A percentile compares a stretch with the other conserved stretches of the same genome.
Conservation (phyloP, 495 filamentous ascomycete species). For the Evernia prunastri region DNA sequence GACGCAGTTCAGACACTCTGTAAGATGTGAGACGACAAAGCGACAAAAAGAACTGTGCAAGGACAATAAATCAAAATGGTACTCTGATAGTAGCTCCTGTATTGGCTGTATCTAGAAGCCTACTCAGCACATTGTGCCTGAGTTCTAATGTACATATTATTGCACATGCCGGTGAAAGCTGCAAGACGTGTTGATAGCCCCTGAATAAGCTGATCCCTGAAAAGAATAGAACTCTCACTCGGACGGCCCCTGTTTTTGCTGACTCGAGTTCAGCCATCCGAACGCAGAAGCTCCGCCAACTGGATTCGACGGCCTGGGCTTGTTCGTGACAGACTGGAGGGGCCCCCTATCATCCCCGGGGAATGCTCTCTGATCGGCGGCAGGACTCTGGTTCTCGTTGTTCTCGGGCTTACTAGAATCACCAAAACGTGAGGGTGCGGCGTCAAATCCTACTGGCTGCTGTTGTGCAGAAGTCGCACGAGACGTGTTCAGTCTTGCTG, state of each 20-base stretch:
- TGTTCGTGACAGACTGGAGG: slow-evolving; percentile 38
- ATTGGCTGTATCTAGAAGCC: not conserved
- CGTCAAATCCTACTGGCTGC: slow-evolving; percentile 25
- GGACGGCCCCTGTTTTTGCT: slow-evolving; percentile 21
- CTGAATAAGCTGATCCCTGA: not conserved
- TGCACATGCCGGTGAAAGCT: slow-evolving; percentile 13
- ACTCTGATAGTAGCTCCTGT: not conserved
- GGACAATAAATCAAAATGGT: not conserved
- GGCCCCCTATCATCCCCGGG: slow-evolving; percentile 25
- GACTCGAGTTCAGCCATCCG: slow-evolving; percentile 68
- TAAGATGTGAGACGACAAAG: slow-evolving; percentile 47
- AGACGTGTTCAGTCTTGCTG: slow-evolving; percentile 40
- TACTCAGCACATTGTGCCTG: slow-evolving; percentile 1
- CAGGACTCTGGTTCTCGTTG: slow-evolving; percentile 23
- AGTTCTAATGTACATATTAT: slow-evolving; percentile 17
- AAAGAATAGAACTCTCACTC: slow-evolving; percentile 12
- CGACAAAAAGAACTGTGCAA: not conserved
- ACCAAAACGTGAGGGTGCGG: slow-evolving; percentile 25
- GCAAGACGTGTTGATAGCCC: slow-evolving; percentile 8
- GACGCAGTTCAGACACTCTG: slow-evolving; percentile 56
- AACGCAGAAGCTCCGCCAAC: slow-evolving; percentile 92
- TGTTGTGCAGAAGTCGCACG: slow-evolving; percentile 24
- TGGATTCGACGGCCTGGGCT: slow-evolving; percentile 62
- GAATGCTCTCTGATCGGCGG: slow-evolving; percentile 30
- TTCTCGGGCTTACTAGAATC: slow-evolving; percentile 29